Percentiles rank a stretch among this genome's conserved stretches.
These are phyloP conservation scores for Zygoascus flipseniorum DNA, from an alignment of 805 yeast genomes.

Conservation along the genomic window DNA sequence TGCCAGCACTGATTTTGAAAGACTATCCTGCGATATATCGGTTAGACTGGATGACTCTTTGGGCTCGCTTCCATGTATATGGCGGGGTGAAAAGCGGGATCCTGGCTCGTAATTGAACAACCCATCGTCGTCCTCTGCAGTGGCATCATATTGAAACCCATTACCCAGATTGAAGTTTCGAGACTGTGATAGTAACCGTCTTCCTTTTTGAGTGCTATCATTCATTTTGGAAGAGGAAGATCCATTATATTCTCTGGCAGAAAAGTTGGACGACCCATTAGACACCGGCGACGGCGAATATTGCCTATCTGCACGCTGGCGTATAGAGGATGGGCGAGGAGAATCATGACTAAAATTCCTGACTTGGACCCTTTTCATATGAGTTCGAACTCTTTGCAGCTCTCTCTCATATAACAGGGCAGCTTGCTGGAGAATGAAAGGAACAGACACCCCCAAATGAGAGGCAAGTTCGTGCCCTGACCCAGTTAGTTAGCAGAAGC, in stretches of 20 bases:
- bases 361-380: slow-evolving; percentile 21
- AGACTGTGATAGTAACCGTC: background rate
- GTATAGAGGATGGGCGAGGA: background rate
- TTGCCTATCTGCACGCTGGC: background rate
- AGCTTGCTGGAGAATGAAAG: slow-evolving; percentile 33
- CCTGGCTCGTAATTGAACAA: background rate
- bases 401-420: slow-evolving; percentile 36
- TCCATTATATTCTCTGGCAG: background rate
- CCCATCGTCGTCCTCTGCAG: background rate
- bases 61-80: background rate
- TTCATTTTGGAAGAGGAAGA: background rate
- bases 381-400: slow-evolving; percentile 26
- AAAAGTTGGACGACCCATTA: background rate
- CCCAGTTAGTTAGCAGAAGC: slow-evolving; percentile 10
- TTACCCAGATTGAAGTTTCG: background rate
- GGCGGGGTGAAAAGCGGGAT: background rate
- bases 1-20: background rate
- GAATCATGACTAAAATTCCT: background rate
- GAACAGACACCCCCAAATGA: slow-evolving; percentile 30
- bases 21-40: slow-evolving; percentile 1
- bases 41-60: background rate
- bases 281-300: background rate
- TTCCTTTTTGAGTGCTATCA: background rate
- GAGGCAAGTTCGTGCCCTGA: slow-evolving; percentile 28
- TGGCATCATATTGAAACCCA: background rate